Conservation (phyloP, 176 grass and related monocot genomes). For the Dactylis glomerata region DNA sequence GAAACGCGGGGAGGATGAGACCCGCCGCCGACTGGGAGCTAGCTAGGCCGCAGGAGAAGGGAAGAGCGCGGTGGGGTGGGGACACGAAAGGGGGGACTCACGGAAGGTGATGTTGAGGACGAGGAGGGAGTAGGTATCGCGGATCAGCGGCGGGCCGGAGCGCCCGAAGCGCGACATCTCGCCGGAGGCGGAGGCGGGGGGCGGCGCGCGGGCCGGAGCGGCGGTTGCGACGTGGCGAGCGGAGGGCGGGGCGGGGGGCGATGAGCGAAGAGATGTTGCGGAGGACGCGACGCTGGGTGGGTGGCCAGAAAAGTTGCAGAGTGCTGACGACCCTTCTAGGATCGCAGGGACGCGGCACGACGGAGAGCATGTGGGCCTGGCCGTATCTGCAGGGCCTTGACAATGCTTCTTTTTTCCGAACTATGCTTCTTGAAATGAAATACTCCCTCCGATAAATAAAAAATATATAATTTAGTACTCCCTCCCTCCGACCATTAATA, state of each 20-base stretch:
- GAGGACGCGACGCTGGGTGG: background rate
- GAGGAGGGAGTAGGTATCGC: constrained; percentile 87
- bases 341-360: constrained; percentile 10
- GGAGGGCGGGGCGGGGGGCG: background rate
- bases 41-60: background rate
- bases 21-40: background rate
- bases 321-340: constrained; percentile 38
- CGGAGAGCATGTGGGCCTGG: background rate
- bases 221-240: constrained; percentile 32
- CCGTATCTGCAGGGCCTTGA: too few relatives aligned
- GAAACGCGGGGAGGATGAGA: background rate
- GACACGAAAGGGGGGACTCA: constrained; percentile 2
- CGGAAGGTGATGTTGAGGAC: constrained; percentile 97
- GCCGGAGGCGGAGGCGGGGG: constrained; percentile 5
- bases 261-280: background rate
- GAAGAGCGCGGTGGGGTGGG: background rate
- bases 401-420: too few relatives aligned
- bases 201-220: constrained; percentile 19
- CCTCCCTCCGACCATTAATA: too few relatives aligned
- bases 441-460: too few relatives aligned
- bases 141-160: constrained; percentile 83
- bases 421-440: too few relatives aligned
- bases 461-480: too few relatives aligned
- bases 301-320: constrained; percentile 19
- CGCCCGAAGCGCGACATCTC: constrained; percentile 93